Evolutionary conservation across 805 yeast genomes (phyloP).

Genomic region (Metschnikowia vanudenii): DNA sequence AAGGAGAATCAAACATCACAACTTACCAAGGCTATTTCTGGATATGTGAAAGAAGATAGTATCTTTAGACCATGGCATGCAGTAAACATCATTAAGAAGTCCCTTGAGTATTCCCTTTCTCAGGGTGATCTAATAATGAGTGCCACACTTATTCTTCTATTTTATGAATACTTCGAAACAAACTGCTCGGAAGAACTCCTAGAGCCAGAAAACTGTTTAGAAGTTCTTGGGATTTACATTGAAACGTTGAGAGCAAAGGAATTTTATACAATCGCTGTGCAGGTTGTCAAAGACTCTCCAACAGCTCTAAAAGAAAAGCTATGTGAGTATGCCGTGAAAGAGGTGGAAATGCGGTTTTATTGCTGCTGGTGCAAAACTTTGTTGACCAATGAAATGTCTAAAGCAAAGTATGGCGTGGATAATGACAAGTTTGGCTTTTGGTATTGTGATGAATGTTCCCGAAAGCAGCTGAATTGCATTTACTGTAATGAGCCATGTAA

Average conservation of each 20-base stretch:
- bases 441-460: slow-evolving; percentile 77
- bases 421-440: slow-evolving; percentile 61
- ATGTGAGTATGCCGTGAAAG: slow-evolving; percentile 33
- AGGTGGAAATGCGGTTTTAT: slow-evolving; percentile 44
- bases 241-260: slow-evolving; percentile 49
- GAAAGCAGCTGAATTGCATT: slow-evolving; percentile 64
- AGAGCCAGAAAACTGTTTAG: slow-evolving; percentile 41
- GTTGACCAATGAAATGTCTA: slow-evolving; percentile 58
- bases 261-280: slow-evolving; percentile 57
- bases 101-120: slow-evolving; percentile 51
- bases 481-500: slow-evolving; percentile 75
- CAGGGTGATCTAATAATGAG: slow-evolving; percentile 68
- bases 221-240: slow-evolving; percentile 55
- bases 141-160: slow-evolving; percentile 55
- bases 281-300: slow-evolving; percentile 47
- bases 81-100: slow-evolving; percentile 46
- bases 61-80: slow-evolving; percentile 56
- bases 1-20: slow-evolving; percentile 20
- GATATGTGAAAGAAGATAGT: slow-evolving; percentile 1
- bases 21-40: slow-evolving; percentile 26
- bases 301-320: slow-evolving; percentile 27
- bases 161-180: slow-evolving; percentile 33
- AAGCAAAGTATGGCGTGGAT: slow-evolving; percentile 29
- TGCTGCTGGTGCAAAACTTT: slow-evolving; percentile 61
- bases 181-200: slow-evolving; percentile 14